Evolutionary conservation across 116 monocot genomes (phyloP).

Genomic region (Thalassia testudinum): DNA sequence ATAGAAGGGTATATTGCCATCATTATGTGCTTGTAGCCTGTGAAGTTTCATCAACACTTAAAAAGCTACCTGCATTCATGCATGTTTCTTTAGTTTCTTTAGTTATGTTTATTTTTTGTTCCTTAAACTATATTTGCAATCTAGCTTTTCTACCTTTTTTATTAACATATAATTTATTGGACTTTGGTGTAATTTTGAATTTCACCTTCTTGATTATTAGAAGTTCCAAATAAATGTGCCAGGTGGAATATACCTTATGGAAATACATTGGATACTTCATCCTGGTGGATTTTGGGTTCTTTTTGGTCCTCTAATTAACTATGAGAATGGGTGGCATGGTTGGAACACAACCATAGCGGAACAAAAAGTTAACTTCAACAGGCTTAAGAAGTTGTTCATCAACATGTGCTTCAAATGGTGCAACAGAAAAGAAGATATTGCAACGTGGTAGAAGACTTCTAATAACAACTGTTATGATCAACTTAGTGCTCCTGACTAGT

Average conservation of each 20-base stretch:
- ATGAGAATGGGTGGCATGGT: constrained; percentile 74
- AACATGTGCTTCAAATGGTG: constrained; percentile 92
- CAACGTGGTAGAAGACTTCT: constrained; percentile 96
- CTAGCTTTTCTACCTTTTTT: no score
- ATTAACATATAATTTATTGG: no score
- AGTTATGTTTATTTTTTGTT: background rate
- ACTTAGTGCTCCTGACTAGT: no score
- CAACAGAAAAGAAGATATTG: constrained; percentile 80
- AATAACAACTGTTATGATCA: no score
- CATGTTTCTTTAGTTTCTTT: background rate
- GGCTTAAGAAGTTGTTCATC: constrained; percentile 52
- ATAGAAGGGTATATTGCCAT: no score
- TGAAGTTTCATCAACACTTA: no score
- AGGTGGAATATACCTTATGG: constrained; percentile 80
- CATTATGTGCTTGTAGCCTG: no score
- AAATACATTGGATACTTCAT: constrained; percentile 80
- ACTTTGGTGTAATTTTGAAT: no score
- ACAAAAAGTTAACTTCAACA: constrained; percentile 67
- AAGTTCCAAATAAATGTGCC: background rate
- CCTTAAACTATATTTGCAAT: no score
- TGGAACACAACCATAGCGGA: constrained; percentile 87
- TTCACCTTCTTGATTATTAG: no score
- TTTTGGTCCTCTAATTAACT: constrained; percentile 80
- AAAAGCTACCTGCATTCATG: no score
- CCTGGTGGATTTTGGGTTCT: constrained; percentile 94